Base-by-base conservation (phyloP, 768 basidiomycete species). In the Leucosporidium yakuticum region DNA sequence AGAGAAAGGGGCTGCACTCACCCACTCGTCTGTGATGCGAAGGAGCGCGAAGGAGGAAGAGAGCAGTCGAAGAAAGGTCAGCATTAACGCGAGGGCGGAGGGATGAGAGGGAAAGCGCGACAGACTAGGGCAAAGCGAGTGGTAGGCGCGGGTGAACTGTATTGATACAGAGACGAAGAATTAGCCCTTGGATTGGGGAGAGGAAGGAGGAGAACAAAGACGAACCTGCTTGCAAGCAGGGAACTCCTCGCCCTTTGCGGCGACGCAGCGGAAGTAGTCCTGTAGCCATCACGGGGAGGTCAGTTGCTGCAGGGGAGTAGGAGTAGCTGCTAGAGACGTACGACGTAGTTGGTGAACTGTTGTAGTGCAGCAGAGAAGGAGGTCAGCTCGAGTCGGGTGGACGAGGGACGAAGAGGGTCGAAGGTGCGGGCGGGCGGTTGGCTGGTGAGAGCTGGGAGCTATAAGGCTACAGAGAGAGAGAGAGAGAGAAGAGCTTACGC, bases 181-280 rank as follows among this genome's bases (percentile, higher is more conserved):
- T 27, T 15, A 49, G n/a, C 5, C 12, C 2, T 25, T 23, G 47
- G 21, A 15, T 32, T 2, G 27, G 14, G 53, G 21, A 25, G 4
- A 19, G 31, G 47, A 15, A n/a, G 23, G 32, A 60, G 58, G 15
- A 39, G 25, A 27, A 32, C 39, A 50, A 15, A 34, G 39, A 47
- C 73, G 48, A 31, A 74, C 75, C 80, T 96, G 94, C 82, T 92
- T 92, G 88, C 96, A 98, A 2, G 96, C 93, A n/a, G 88, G 86
- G 79, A 87, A 98, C 68, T 97, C 96, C 74, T 99, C 96, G 74
- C 96, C 96, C 82, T 96, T 98, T 75, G 94, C 94, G 75, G 89
- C 80, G 75, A 97, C 81, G 80, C 96, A 99, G 80, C 73, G 60
- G 87, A 94, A 92, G 84, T 96, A 97, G 81, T 99, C 96, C 83